Base-by-base conservation (phyloP, 1,139 yeast species). In the Kazachstania sp. region DNA sequence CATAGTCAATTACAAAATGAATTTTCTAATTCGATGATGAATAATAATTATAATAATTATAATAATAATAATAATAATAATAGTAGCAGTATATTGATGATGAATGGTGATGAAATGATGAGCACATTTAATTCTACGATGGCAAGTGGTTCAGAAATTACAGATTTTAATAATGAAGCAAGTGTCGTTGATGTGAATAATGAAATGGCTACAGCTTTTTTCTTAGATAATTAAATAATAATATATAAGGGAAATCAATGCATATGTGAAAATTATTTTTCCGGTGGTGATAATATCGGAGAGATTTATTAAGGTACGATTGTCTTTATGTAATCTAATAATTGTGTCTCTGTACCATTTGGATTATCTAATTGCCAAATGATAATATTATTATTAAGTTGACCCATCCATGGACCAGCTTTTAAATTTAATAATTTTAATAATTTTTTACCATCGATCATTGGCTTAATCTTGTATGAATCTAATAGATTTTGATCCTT, bases 401-500 rank as follows among this genome's bases (percentile, higher is more conserved):
- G 66, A 8, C 78, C 72, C 73, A 87, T 72, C 95, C 96, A 87
- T 4, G 90, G 88, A 0, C 97, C 97, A 0, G 92, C 87, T 60
- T 82, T 83, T 48, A 69, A 71, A 15, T 72, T 67, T 20, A 83
- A 66, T 15, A 71, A 67, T 44, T 71, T 68, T 44, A 75, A 69
- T 43, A 87, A 64, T 31, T 77, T 74, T 54, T 81, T 86, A 19
- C 97, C 97, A 60, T 85, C 85, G 15, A 83, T 63, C 26, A 82
- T 55, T 2, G 83, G 79, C 52, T 74, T 79, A 45, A 79, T 54
- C 2, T 57, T 59, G 54, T 75, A 72, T 0, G 71, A 77, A 8
- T 74, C 62, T 5, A 59, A 57, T 48, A 84, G 64, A 0, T 68
- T 61, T 47, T 63, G 58, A 1, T 54, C 49, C 4, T 46, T 43